These are phyloP conservation scores for Henckelia pumila DNA, from an alignment of 257 asterid genomes.

Conservation along the genomic window DNA sequence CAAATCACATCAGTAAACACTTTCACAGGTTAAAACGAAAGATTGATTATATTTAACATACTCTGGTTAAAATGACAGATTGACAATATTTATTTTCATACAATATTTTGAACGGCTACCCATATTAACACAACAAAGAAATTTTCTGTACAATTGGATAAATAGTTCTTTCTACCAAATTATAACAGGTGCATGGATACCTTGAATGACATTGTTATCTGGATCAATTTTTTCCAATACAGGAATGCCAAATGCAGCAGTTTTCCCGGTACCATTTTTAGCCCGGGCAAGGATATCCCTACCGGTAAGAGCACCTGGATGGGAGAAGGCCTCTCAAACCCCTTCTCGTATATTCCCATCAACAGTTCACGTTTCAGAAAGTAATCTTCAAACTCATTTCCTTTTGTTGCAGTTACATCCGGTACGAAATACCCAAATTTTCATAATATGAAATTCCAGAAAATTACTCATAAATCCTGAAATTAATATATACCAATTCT, in stretches of 20 bases:
- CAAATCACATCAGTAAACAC: not conserved
- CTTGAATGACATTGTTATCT: conserved; percentile 25
- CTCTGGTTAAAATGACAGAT: not conserved
- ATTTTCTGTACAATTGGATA: not conserved
- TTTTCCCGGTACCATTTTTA: conserved; percentile 30
- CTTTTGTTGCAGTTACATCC: conserved; percentile 27
- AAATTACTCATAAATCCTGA: no score
- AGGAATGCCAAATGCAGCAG: conserved; percentile 29
- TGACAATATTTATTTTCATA: not conserved
- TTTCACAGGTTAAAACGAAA: not conserved
- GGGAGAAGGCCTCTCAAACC: conserved; percentile 28
- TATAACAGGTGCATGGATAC: not conserved
- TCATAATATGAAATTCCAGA: no score
- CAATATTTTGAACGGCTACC: not conserved
- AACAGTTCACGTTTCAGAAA: conserved; percentile 28
- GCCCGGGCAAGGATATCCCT: conserved; percentile 27
- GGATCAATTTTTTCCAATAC: conserved; percentile 27
- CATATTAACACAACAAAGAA: not conserved
- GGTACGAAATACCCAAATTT: no score
- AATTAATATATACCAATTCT: no score
- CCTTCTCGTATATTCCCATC: conserved; percentile 27
- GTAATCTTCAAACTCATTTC: conserved; percentile 25
- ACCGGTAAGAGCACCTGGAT: conserved; percentile 26
- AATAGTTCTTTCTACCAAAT: not conserved
- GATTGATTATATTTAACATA: not conserved